Evolutionary conservation across 768 basidiomycete genomes (phyloP), one percentile per base, ranked within the genome.

Genomic region (Ephemerocybe angulata): DNA sequence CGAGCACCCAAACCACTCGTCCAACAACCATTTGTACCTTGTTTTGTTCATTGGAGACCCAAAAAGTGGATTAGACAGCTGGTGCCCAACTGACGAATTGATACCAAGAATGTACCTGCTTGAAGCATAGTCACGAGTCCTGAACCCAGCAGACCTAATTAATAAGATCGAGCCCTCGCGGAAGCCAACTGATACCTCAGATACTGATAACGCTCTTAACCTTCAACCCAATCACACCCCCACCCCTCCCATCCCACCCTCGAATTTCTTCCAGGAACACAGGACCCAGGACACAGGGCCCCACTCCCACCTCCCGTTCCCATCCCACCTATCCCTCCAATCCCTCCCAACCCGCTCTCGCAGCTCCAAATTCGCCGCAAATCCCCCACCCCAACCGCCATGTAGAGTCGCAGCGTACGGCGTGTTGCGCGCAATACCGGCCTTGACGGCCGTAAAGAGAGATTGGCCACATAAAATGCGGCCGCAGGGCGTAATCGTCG

Each of bases 391-490:
- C 31, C 68, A 72, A 8, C 57, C 58, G 4, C 27, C 59, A 57
- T 49, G 67, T 63, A 60, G n/a, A n/a, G n/a, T 68, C 44, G 62
- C 59, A 46, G 71, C 70, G 37, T n/a, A 40, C 2, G 3, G 15
- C 44, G 22, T 25, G 44, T 66, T 70, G 19, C 87, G 78, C 55
- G 81, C 72, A 51, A 84, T 67, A 11, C 83, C 80, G 1, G 84
- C 79, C 61, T 84, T 84, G 40, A 90, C 79, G 0, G 88, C 85
- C 2, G 80, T 82, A 57, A 89, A 90, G 4, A 91, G 77, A 67
- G 89, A 92, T 3, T 78, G 71, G 1, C 88, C 89, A 59, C 90
- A 91, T 57, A 84, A 83, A 37, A 92, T 76, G 59, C 91, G 90
- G 0, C 90, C 90, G 59, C 90, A 92, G 0, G 87, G 87, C 0